Evolutionary conservation across 2,329 filamentous ascomycete species (phyloP), one percentile per base, ranked within the genome.

Genomic region (Plenodomus biglobosus): DNA sequence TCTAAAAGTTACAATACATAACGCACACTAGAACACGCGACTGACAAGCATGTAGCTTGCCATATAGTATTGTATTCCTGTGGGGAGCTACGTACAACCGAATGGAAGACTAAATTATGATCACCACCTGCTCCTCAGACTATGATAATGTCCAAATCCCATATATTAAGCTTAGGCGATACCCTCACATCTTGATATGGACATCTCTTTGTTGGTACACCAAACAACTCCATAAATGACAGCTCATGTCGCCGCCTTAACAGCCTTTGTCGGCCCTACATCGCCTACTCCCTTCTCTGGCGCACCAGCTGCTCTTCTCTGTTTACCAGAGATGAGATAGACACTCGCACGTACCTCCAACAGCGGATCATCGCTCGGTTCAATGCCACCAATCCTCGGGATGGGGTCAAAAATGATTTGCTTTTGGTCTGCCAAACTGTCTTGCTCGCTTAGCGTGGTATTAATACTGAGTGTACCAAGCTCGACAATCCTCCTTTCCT

Each of bases 361-460:
- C 52, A 85, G 61, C 34, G 81, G 81, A 71, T 85, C 81, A 17
- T 69, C 78, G 50, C 75, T 78, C 3, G 75, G 53, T 59, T 80
- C 79, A 18, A 84, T 67, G 0, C 81, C 81, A 17, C 78, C 66
- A 1, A 83, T 74, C 44, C 80, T 70, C 4, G 81, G 80, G 41
- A 83, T 75, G 1, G 81, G 81, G 69, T 85, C 81, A 53, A 81
- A 83, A 53, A 84, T 84, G 35, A 80, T 70, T 24, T 71, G 67
- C 68, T 82, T 78, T 68, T 80, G 75, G 68, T 76, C 66, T 45
- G 67, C 69, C 48, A 63, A 61, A 40, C 70, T 73, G 44, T 76
- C 71, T 32, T 73, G 68, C n/a, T 73, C 68, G 18, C 67, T 62
- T 20, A 74, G 61, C 8, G 76, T 48, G 19, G 62, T 59, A 18